phyloP scores from a whole-genome alignment of 176 grass and related monocot genomes.

The Phragmites australis region DNA sequence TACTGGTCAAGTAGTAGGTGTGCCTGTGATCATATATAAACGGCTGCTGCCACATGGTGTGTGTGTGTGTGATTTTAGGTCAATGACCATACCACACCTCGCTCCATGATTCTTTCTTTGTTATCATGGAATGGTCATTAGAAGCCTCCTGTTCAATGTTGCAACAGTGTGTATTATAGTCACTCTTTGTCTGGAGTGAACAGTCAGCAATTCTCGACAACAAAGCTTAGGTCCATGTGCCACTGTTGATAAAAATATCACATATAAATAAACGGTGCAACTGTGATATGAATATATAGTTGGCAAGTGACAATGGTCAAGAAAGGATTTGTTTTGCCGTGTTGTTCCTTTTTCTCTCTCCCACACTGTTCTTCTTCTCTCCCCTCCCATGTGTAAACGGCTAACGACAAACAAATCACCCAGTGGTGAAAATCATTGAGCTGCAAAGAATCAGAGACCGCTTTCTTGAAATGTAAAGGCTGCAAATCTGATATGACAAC shows the following conservation, averaged over 20 bases:
- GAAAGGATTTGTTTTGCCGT: slow-evolving; percentile 31
- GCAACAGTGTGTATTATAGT: not conserved
- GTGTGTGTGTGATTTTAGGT: not conserved
- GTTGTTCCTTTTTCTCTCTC: not conserved
- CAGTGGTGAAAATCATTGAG: slow-evolving; percentile 8
- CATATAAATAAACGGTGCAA: not conserved
- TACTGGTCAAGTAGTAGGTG: slow-evolving; percentile 14
- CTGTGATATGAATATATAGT: not conserved
- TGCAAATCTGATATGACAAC: not conserved
- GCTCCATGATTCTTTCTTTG: slow-evolving; percentile 24
- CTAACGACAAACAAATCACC: slow-evolving; percentile 8
- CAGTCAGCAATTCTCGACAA: not conserved
- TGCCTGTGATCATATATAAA: slow-evolving; percentile 40
- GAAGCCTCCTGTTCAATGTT: slow-evolving; percentile 18
- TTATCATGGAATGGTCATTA: slow-evolving; percentile 25
- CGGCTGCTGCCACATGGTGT: slow-evolving; percentile 35
- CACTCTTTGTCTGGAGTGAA: slow-evolving; percentile 34
- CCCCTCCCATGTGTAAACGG: not conserved
- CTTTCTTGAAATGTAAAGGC: slow-evolving; percentile 16
- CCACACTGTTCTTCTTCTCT: not conserved
- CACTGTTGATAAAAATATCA: slow-evolving; percentile 5
- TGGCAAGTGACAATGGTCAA: slow-evolving; percentile 14
- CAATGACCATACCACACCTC: slow-evolving; percentile 39
- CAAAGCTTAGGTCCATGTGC: not conserved
- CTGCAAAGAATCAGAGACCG: not conserved